A percentile compares a stretch with the other conserved stretches of the same genome.
Conservation (phyloP, 495 filamentous ascomycete genomes). For the Aspergillus saccharolyticus region DNA sequence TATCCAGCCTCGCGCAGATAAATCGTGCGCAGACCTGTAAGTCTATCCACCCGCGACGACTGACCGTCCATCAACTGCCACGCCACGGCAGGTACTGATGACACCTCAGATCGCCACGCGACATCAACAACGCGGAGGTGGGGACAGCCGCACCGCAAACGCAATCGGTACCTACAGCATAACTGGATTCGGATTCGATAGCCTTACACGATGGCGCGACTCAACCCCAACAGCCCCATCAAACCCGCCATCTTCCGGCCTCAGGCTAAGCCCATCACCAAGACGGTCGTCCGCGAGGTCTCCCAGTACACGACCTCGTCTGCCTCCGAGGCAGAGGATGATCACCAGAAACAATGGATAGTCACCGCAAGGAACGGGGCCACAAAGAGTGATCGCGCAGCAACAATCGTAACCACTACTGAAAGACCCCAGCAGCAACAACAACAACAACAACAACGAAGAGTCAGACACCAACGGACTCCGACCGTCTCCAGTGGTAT, state of each 20-base stretch:
- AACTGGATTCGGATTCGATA: neutral
- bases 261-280: conserved; percentile 2
- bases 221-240: conserved; percentile 15
- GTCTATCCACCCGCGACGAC: neutral
- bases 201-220: conserved; percentile 19
- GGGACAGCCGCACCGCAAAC: neutral
- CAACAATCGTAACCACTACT: neutral
- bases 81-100: neutral
- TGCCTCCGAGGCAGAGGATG: conserved; percentile 1
- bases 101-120: neutral
- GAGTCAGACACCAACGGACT: conserved; percentile 11
- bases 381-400: neutral
- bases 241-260: conserved; percentile 5
- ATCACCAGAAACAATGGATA: conserved; percentile 7
- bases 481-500: conserved; percentile 15
- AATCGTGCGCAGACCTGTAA: neutral
- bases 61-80: neutral
- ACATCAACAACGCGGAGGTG: neutral
- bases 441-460: neutral
- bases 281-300: conserved; percentile 1
- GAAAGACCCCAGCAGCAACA: conserved; percentile 4
- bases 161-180: neutral
- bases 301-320: conserved; percentile 3
- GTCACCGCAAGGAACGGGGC: conserved; percentile 3
- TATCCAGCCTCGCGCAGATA: neutral